Base-by-base conservation (phyloP, 495 filamentous ascomycete genomes). In the Penicillium daleae region DNA sequence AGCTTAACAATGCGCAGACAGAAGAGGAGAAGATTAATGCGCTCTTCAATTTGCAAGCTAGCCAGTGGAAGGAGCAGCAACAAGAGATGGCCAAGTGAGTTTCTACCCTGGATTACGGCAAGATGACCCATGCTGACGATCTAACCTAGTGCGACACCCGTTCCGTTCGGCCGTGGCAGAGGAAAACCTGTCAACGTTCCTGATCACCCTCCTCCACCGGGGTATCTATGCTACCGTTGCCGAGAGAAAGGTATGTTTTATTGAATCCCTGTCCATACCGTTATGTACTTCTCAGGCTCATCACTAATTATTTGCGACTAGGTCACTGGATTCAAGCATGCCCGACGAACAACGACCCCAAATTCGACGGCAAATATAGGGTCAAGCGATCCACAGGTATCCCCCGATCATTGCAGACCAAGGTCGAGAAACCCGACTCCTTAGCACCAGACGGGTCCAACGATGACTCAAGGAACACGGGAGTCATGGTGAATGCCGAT, bases 291-390 rank as follows among this genome's bases (percentile, higher is more conserved):
- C 42, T 24, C 4, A 8, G n/a, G 6, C n/a, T 46, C 42, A 24
- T 46, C 19, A 46, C 42, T 46, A 46, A 46, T 9, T 2, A 17
- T 24, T 4, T 46, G 19, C 6, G 13, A 22, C 8, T 59, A 87
- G 85, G 96, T 24, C 95, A 99, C 74, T 98, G 94, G 93, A 99
- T 99, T 57, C 92, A 97, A 77, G 86, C 87, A 12, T 99, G 95
- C 64, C 95, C 95, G 19, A 99, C 95, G 17, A 99, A 99, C 72
- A 91, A 96, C 73, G 94, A 99, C 68, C 94, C 96, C 3, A 92
- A 92, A 46, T 98, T 90, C 69, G 94, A 98, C 76, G 90, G 91
- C 62, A 89, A 90, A 31, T 92, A 92, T 51, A 87, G 92, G 51
- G 89, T 98, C 52, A 97, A 96, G 80, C 87, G 95, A 53, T 97